These are phyloP conservation scores for Venturia pyrina DNA, from an alignment of 2,329 filamentous ascomycete species.

Conservation along the genomic window DNA sequence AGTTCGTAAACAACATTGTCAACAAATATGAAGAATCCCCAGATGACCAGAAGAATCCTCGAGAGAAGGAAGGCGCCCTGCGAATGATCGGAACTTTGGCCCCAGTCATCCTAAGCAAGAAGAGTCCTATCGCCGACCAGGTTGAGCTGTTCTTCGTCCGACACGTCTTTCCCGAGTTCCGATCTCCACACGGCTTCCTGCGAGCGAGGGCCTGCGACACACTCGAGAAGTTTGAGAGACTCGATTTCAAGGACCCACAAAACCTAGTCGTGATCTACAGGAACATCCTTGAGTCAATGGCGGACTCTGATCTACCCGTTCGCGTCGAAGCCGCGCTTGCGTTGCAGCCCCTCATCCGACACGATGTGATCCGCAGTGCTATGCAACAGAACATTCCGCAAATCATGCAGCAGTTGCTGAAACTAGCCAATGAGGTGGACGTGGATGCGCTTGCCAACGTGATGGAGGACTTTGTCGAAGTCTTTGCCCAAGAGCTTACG, in stretches of 20 bases:
- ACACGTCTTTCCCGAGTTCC: slow-evolving; percentile 97
- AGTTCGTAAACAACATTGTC: slow-evolving; percentile 90
- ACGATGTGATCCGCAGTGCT: slow-evolving; percentile 84
- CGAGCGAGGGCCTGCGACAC: slow-evolving; percentile 93
- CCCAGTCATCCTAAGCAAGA: slow-evolving; percentile 91
- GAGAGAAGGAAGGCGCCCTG: slow-evolving; percentile 92
- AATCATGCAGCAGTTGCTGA: slow-evolving; percentile 97
- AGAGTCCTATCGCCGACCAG: slow-evolving; percentile 94
- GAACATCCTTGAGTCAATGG: slow-evolving; percentile 95
- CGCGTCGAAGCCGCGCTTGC: slow-evolving; percentile 89
- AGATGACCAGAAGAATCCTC: slow-evolving; percentile 82
- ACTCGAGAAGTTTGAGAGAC: slow-evolving; percentile 90
- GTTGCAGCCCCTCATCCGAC: slow-evolving; percentile 87
- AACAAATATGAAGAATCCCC: slow-evolving; percentile 80
- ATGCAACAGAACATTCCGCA: slow-evolving; percentile 98
- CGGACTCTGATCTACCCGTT: slow-evolving; percentile 84
- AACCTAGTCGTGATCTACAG: slow-evolving; percentile 95
- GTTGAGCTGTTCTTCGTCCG: slow-evolving; percentile 98
- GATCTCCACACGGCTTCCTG: slow-evolving; percentile 82
- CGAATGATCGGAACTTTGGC: slow-evolving; percentile 95
- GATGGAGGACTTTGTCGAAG: slow-evolving; percentile 99
- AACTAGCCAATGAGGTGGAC: slow-evolving; percentile 94
- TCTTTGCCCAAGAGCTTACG: slow-evolving; percentile 93
- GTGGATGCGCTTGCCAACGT: slow-evolving; percentile 96
- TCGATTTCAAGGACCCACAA: slow-evolving; percentile 87